phyloP scores from a whole-genome alignment of 768 basidiomycete genomes.

The Chalciporus sphaerocephalus region DNA sequence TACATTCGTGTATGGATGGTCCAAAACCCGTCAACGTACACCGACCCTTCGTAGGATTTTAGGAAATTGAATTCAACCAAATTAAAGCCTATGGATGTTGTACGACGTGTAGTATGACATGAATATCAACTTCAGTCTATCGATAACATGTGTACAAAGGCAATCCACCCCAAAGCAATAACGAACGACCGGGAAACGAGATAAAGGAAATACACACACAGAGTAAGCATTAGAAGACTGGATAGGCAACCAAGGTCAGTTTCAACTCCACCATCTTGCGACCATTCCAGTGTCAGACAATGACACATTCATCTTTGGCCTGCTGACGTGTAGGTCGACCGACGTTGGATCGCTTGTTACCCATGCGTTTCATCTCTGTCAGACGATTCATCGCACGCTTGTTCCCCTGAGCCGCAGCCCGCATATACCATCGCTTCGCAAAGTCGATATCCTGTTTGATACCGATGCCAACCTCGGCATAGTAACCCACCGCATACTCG shows the following conservation, averaged over 20 bases:
- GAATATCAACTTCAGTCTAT: slow-evolving; percentile 4
- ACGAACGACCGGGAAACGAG: slow-evolving; percentile 4
- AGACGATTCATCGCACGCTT: slow-evolving; percentile 94
- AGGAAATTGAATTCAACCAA: neutral
- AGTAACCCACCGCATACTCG: slow-evolving; percentile 98
- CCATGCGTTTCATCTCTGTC: slow-evolving; percentile 91
- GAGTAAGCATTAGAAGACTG: slow-evolving; percentile 14
- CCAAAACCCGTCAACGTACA: too few relatives aligned
- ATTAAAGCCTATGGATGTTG: neutral
- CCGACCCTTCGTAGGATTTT: too few relatives aligned
- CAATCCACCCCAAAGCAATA: slow-evolving; percentile 6
- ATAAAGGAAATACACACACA: slow-evolving; percentile 5
- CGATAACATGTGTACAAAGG: slow-evolving; percentile 14
- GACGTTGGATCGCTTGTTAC: slow-evolving; percentile 70
- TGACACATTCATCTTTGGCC: slow-evolving; percentile 90
- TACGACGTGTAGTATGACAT: neutral
- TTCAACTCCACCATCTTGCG: slow-evolving; percentile 8
- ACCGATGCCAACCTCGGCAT: slow-evolving; percentile 96
- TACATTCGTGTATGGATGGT: too few relatives aligned
- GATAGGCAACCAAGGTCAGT: slow-evolving; percentile 1
- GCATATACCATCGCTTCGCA: slow-evolving; percentile 98
- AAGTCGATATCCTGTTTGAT: slow-evolving; percentile 94
- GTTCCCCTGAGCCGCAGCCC: slow-evolving; percentile 98
- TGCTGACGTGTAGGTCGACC: slow-evolving; percentile 89
- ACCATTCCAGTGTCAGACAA: slow-evolving; percentile 43